A percentile compares a stretch with the other conserved stretches of the same genome.
phyloP scores from a whole-genome alignment of 768 basidiomycete genomes.

The Lenzites betulinus region DNA sequence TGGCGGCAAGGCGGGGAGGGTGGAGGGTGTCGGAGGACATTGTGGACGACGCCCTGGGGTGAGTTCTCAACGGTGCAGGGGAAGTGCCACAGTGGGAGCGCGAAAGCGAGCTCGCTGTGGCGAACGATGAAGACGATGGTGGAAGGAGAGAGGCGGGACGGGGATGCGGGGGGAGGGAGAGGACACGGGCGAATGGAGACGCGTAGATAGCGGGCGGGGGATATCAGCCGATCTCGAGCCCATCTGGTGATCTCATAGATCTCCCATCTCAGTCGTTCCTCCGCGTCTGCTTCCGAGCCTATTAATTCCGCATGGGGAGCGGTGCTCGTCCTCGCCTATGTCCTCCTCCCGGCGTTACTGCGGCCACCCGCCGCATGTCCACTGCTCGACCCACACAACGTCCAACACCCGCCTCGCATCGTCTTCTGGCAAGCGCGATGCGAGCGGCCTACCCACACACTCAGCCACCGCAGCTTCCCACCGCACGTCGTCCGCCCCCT shows the following conservation, averaged over 20 bases:
- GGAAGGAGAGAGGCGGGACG: not conserved
- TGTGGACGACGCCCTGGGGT: slow-evolving; percentile 20
- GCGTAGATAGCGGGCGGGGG: slow-evolving; percentile 16
- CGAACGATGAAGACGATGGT: slow-evolving; percentile 19
- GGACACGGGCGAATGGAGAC: slow-evolving; percentile 14
- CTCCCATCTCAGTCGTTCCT: not conserved
- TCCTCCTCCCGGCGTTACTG: slow-evolving; percentile 35
- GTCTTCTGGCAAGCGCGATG: not conserved
- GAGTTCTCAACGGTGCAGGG: not conserved
- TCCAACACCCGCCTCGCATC: not conserved
- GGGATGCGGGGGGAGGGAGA: not conserved
- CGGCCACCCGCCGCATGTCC: slow-evolving; percentile 35
- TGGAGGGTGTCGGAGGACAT: slow-evolving; percentile 45
- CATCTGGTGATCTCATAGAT: slow-evolving; percentile 20
- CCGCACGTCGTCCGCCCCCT: slow-evolving; percentile 3
- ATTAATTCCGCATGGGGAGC: slow-evolving; percentile 20
- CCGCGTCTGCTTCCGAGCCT: slow-evolving; percentile 6
- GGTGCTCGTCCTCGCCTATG: slow-evolving; percentile 11
- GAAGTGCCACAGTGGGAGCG: not conserved
- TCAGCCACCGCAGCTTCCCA: not conserved
- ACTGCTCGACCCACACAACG: slow-evolving; percentile 11
- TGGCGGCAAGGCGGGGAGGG: slow-evolving; percentile 71
- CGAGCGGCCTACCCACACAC: not conserved
- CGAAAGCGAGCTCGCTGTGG: slow-evolving; percentile 6
- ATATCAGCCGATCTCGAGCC: slow-evolving; percentile 20